phyloP scores from a whole-genome alignment of 768 basidiomycete species.

The Strobilomyces echinocephalus region DNA sequence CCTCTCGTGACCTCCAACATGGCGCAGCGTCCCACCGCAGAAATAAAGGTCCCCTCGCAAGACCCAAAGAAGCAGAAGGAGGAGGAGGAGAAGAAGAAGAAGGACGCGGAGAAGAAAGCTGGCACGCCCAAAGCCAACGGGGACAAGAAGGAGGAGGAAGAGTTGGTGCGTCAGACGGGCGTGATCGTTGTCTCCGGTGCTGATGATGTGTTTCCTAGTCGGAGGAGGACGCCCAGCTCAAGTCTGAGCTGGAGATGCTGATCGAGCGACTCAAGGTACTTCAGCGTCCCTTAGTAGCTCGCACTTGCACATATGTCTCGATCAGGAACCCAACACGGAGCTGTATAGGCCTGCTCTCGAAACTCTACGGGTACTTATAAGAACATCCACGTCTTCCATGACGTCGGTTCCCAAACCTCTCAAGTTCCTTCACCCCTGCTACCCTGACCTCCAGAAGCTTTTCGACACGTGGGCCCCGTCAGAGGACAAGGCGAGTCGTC shows the following conservation, averaged over 20 bases:
- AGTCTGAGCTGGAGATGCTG: constrained; percentile 94
- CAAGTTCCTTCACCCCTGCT: constrained; percentile 95
- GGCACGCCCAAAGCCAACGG: constrained; percentile 53
- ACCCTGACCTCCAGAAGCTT: constrained; percentile 76
- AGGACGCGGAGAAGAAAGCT: constrained; percentile 45
- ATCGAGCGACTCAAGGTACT: constrained; percentile 87
- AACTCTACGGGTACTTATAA: constrained; percentile 86
- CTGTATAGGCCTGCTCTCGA: constrained; percentile 90
- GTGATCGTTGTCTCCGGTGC: constrained; percentile 7
- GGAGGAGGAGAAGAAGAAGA: constrained; percentile 36
- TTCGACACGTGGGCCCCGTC: constrained; percentile 80
- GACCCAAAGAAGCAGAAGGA: constrained; percentile 71
- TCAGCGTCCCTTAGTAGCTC: not conserved
- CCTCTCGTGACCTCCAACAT: constrained; percentile 33
- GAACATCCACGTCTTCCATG: constrained; percentile 98
- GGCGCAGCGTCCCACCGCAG: constrained; percentile 55
- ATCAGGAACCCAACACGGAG: constrained; percentile 79
- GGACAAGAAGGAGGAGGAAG: constrained; percentile 57
- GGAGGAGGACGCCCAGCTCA: constrained; percentile 92
- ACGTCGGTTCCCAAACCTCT: constrained; percentile 98
- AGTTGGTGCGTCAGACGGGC: constrained; percentile 57
- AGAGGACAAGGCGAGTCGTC: constrained; percentile 51
- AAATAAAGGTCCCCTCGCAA: constrained; percentile 62
- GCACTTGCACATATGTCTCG: constrained; percentile 14
- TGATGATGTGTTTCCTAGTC: constrained; percentile 46